Base-by-base conservation (phyloP, 331 rosid species). In the Quercus tomentella region DNA sequence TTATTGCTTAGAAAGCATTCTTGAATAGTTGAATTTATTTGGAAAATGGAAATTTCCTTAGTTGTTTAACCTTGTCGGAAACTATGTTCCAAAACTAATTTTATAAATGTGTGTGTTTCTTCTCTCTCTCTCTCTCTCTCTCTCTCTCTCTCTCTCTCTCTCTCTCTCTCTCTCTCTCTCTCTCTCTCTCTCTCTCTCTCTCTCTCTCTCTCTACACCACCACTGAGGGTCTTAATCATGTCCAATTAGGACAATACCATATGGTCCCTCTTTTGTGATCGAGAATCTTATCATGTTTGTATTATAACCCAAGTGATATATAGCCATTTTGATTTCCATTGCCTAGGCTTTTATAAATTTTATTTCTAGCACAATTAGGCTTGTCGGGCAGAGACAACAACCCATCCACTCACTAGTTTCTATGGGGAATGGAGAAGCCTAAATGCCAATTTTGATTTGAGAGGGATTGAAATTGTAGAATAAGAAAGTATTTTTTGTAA, bases 251-350 rank as follows among this genome's bases (percentile, higher is more conserved):
- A 72, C 57, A 33, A 60, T 12, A 18, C 52, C 18, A 60, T 26
- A 35, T 70, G 77, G 26, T 76, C 77, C 79, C 73, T 52, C 28
- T 66, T 23, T 22, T 28, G 57, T 51, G 77, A 31, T 8, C 16
- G 72, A 66, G 77, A 81, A 76, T 70, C 77, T 76, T 51, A 51
- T 61, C 77, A 33, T 22, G 73, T 52, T 61, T 72, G 14, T 16
- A 68, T 56, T 77, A 56, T 10, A 4, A 10, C 7, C 22, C 1
- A 14, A 67, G 23, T 16, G 6, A 10, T 7, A 35, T 17, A 55
- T 23, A 12, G 49, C 45, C 81, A 23, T 22, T 55, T 75, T 37
- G 41, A 33, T 56, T 55, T 68, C 62, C 56, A 55, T 35, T 30
- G n/a, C 33, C 4, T 1, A 25, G 16, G 56, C 49, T 26, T 77